Evolutionary conservation across 176 grass and related monocot species (phyloP), one percentile per base, ranked within the genome.

Genomic region (Cenchrus fungigraminus): DNA sequence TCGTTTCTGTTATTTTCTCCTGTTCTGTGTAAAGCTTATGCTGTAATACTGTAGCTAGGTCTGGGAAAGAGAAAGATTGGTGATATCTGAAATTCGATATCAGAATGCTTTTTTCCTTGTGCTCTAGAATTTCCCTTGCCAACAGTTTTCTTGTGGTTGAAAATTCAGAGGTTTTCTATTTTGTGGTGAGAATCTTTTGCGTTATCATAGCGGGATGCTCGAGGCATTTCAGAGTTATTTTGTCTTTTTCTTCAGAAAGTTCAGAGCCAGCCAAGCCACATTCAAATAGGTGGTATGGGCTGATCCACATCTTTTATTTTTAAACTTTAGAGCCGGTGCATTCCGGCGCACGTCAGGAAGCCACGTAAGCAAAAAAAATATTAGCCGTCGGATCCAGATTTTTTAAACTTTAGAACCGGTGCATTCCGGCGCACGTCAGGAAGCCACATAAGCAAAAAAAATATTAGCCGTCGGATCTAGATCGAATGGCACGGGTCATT

Each of bases 61-160:
- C 54, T 17, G 19, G 19, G 42, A 13, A 37, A 37, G 16, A 15
- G 1, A 47, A 25, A 50, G 2, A 73, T 8, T 50, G 22, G 34
- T 71, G 57, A 56, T 2, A 3, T 63, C 42, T 5, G 6, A 82
- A 82, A 82, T 37, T 7, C 19, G 34, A 72, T 81, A 58, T 76
- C 1, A 8, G 25, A 25, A 43, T 32, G 63, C 12, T 29, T 45
- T 51, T 58, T 0, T 17, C 1, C 5, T 10, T 34, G 29, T n/a
- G 9, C 54, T 15, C 28, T 1, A 64, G 4, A 81, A 71, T 58
- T 70, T 59, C 31, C 65, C 43, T n/a, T 16, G 65, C 79, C 79
- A 43, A 56, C 14, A 16, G 46, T 73, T 90, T 78, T 44, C 72
- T 65, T 78, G 84, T 86, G 84, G 67, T 68, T 54, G 9, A 65